Conservation (phyloP, 768 basidiomycete species). For the Imleria badia region DNA sequence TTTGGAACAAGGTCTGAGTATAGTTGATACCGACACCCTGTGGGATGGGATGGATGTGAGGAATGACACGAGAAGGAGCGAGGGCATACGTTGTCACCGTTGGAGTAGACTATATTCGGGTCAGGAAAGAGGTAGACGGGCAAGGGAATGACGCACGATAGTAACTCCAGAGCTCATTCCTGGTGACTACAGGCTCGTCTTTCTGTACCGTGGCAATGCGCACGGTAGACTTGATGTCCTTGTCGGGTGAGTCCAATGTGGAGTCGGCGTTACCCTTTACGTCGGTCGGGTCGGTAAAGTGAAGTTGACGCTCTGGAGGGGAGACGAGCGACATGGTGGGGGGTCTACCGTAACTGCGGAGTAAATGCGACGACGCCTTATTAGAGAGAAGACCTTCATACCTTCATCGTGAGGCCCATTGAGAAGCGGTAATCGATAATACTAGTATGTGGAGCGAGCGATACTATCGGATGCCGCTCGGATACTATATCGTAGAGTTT, state of each 20-base stretch:
- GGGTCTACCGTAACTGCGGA: neutral
- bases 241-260: constrained; percentile 5
- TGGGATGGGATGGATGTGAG: neutral
- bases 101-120: constrained; percentile 63
- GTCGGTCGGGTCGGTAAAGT: neutral
- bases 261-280: constrained; percentile 11
- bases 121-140: neutral
- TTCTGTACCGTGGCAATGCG: constrained; percentile 42
- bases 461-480: too few species aligned
- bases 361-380: neutral
- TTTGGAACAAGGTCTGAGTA: constrained; percentile 74
- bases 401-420: too few species aligned
- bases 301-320: constrained; percentile 1
- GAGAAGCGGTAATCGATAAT: too few species aligned
- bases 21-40: constrained; percentile 68
- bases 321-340: constrained; percentile 13
- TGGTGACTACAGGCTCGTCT: constrained; percentile 69
- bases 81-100: constrained; percentile 68
- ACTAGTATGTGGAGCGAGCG: too few species aligned
- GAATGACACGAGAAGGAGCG: neutral
- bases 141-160: constrained; percentile 45
- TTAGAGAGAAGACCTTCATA: too few species aligned
- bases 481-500: too few species aligned
- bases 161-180: constrained; percentile 77
- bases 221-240: constrained; percentile 15